Evolutionary conservation across 1,284 basidiomycete species (phyloP).

Genomic region (Sanguinoderma infundibulare): DNA sequence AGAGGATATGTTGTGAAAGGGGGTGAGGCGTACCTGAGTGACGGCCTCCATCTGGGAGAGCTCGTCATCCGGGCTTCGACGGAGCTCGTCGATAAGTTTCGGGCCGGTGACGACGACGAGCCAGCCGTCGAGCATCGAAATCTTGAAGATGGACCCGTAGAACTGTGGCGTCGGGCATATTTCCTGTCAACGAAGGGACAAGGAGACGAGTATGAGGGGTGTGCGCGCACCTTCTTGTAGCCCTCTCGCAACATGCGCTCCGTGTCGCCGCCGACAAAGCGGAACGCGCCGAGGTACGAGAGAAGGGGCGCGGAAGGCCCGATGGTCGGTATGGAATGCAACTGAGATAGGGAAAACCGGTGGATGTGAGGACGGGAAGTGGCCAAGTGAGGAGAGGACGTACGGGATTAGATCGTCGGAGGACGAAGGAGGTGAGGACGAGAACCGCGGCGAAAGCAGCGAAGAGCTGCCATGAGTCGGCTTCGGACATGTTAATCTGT

Average conservation of each 20-base stretch:
- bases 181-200: neutral
- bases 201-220: neutral
- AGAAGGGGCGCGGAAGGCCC: slow-evolving; percentile 34
- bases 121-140: slow-evolving; percentile 46
- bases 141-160: slow-evolving; percentile 43
- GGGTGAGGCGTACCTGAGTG: slow-evolving; percentile 28
- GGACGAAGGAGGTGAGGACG: slow-evolving; percentile 9
- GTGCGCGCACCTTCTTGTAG: slow-evolving; percentile 33
- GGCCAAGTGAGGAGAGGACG: neutral
- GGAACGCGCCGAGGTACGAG: slow-evolving; percentile 35
- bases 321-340: slow-evolving; percentile 35
- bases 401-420: slow-evolving; percentile 17
- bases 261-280: slow-evolving; percentile 26
- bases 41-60: slow-evolving; percentile 43
- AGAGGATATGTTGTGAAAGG: neutral
- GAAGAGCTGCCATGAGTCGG: slow-evolving; percentile 14
- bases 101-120: slow-evolving; percentile 42
- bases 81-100: slow-evolving; percentile 47
- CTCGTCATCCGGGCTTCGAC: slow-evolving; percentile 42
- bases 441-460: slow-evolving; percentile 11
- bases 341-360: neutral
- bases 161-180: slow-evolving; percentile 35
- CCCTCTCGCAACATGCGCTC: slow-evolving; percentile 35
- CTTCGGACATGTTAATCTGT: neutral
- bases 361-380: too few relatives aligned